Evolutionary conservation across 2,329 filamentous ascomycete genomes (phyloP), one percentile per base, ranked within the genome.

Genomic region (Diaporthe ampelina): DNA sequence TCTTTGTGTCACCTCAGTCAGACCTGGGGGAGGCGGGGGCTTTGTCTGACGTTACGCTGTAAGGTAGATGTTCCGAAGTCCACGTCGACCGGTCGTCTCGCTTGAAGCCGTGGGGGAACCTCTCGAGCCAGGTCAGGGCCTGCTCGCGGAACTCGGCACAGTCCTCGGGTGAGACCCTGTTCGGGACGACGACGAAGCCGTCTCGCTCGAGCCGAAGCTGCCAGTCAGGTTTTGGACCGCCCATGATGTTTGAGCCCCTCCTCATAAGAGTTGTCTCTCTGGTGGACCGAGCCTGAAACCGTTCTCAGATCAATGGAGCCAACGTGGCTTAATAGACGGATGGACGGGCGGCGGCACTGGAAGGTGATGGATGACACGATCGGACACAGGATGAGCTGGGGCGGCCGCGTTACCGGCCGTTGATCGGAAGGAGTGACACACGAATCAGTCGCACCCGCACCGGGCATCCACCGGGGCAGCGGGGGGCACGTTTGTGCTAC

Each of bases 51-150:
- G 61, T 74, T 19, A 74, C 40, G 21, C 70, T 69, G 24, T 54
- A 57, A 32, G 73, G 73, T 1, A 74, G 52, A 50, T 73, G 69
- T 32, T 73, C 73, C 4, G 61, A 35, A 4, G 69, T 72, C 73
- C 73, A 74, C 19, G 73, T 74, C 32, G 73, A 73, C 26, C 61
- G 43, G 37, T 74, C 73, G 24, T 73, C 70, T 9, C 69, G 40
- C 61, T 56, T 73, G 59, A 74, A 74, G 1, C 73, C 73, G 32
- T 73, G 45, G 2, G 73, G 73, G 26, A 74, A 74, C 45, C 48
- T 74, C 56, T 74, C 73, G 2, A 74, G 70, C 73, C 73, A 74
- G 40, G 35, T 50, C 4, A 73, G 56, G n/a, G 73, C 73, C 24
- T 74, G 61, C 50, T 69, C 61, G 21, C 73, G 73, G 40, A 74